Evolutionary conservation across 202 grass and related monocot species (phyloP).

Genomic region (Schoenoplectus tabernaemontani): DNA sequence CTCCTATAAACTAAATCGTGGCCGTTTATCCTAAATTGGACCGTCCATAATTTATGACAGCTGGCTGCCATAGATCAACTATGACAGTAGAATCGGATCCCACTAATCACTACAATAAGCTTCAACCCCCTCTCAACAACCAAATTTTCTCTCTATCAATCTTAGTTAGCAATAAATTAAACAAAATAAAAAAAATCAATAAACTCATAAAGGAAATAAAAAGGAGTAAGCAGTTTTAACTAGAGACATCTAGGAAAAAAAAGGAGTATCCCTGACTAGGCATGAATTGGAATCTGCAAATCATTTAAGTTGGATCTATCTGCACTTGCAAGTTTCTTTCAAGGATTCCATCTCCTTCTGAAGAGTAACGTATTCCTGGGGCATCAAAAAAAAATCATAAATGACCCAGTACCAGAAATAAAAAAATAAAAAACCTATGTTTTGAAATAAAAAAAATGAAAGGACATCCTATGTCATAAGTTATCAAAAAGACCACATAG

Average conservation of each 20-base stretch:
- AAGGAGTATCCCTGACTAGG: neutral
- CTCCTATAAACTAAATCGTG: too few relatives aligned
- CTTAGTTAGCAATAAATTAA: neutral
- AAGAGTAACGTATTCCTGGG: slow-evolving; percentile 48
- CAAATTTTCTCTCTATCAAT: neutral
- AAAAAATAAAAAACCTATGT: neutral
- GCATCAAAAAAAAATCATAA: neutral
- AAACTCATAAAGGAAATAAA: neutral
- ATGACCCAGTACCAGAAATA: neutral
- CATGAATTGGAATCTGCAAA: neutral
- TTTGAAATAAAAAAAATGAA: neutral
- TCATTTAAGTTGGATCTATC: neutral
- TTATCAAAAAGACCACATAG: neutral
- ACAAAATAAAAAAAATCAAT: neutral
- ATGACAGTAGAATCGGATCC: too few relatives aligned
- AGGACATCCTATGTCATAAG: neutral
- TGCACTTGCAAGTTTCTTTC: slow-evolving; percentile 70
- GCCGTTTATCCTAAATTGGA: too few relatives aligned
- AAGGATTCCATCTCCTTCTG: slow-evolving; percentile 47
- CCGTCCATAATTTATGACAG: too few relatives aligned
- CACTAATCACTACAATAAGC: neutral
- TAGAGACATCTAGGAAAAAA: too few relatives aligned
- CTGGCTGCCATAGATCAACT: too few relatives aligned
- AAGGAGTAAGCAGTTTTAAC: too few relatives aligned
- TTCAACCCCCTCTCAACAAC: neutral